A percentile compares a stretch with the other conserved stretches of the same genome.
phyloP scores from a whole-genome alignment of 306 rosid genomes.

The Prosopis cineraria region DNA sequence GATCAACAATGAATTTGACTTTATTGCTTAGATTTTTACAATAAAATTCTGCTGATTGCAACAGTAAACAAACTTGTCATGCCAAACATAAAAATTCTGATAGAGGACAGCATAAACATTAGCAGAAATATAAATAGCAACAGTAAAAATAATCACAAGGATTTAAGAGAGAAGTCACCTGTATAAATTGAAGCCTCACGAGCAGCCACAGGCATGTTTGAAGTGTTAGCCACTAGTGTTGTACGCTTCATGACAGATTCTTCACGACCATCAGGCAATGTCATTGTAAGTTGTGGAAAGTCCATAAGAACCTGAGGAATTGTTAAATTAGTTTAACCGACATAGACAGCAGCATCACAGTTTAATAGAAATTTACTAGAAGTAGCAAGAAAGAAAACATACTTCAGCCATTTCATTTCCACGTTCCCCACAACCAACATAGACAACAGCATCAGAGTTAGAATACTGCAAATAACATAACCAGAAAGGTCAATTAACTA shows the following conservation, averaged over 20 bases:
- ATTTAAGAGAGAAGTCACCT: slow-evolving; percentile 50
- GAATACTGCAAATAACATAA: slow-evolving; percentile 69
- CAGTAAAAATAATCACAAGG: not conserved
- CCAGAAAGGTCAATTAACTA: slow-evolving; percentile 26
- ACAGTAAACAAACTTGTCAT: slow-evolving; percentile 21
- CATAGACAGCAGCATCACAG: too few relatives aligned
- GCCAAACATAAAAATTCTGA: slow-evolving; percentile 4
- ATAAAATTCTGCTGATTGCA: slow-evolving; percentile 20
- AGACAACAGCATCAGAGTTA: slow-evolving; percentile 90
- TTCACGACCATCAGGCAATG: slow-evolving; percentile 99
- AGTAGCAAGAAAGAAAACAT: slow-evolving; percentile 15
- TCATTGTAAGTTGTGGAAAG: slow-evolving; percentile 99
- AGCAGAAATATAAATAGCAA: slow-evolving; percentile 8
- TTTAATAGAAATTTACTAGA: slow-evolving; percentile 2
- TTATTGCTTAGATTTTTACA: slow-evolving; percentile 8
- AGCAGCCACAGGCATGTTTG: slow-evolving; percentile 99
- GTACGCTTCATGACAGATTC: slow-evolving; percentile 99
- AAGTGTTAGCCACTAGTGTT: slow-evolving; percentile 98
- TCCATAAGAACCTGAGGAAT: slow-evolving; percentile 91
- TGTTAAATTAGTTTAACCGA: slow-evolving; percentile 28
- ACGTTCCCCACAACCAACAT: slow-evolving; percentile 99
- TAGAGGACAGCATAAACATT: slow-evolving; percentile 11
- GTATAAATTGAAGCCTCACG: slow-evolving; percentile 99
- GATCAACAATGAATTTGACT: slow-evolving; percentile 15
- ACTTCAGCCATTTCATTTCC: slow-evolving; percentile 99